Evolutionary conservation across 192 early-diverging fungal species (phyloP).

Genomic region (Backusella westeae): DNA sequence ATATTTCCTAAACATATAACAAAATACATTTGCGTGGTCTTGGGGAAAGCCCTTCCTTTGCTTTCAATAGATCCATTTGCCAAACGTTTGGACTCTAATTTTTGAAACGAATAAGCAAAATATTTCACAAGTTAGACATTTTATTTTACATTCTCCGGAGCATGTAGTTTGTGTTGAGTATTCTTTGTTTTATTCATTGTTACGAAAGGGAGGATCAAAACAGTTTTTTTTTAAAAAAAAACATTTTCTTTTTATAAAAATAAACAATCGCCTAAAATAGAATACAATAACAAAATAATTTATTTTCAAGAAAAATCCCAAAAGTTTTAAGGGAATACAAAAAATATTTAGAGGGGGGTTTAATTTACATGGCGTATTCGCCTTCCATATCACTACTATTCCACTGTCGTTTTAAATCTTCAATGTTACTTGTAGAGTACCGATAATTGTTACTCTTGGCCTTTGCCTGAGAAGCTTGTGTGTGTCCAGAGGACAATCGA

Average conservation of each 20-base stretch:
- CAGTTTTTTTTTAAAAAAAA: not conserved
- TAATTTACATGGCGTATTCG: not conserved
- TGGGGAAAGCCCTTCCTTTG: not conserved
- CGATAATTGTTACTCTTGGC: not conserved
- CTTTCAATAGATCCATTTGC: not conserved
- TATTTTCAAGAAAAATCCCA: not conserved
- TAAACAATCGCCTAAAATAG: not conserved
- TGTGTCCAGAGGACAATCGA: slow-evolving; percentile 22
- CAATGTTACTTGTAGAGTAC: slow-evolving; percentile 1
- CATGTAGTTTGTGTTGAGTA: not conserved
- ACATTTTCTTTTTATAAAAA: not conserved
- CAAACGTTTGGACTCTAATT: not conserved
- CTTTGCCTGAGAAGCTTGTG: slow-evolving; percentile 21
- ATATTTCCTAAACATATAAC: not conserved
- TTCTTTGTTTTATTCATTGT: not conserved
- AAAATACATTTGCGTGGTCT: not conserved
- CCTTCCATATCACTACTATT: not conserved
- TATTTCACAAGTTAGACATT: not conserved
- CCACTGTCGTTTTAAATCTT: not conserved
- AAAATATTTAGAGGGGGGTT: too few species aligned
- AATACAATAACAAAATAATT: slow-evolving; percentile 1
- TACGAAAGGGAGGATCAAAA: not conserved
- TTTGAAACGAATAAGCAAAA: too few species aligned
- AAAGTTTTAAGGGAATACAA: too few species aligned
- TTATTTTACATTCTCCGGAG: not conserved